Evolutionary conservation across 2,329 filamentous ascomycete species (phyloP).

Genomic region (Penicillium nordicum): DNA sequence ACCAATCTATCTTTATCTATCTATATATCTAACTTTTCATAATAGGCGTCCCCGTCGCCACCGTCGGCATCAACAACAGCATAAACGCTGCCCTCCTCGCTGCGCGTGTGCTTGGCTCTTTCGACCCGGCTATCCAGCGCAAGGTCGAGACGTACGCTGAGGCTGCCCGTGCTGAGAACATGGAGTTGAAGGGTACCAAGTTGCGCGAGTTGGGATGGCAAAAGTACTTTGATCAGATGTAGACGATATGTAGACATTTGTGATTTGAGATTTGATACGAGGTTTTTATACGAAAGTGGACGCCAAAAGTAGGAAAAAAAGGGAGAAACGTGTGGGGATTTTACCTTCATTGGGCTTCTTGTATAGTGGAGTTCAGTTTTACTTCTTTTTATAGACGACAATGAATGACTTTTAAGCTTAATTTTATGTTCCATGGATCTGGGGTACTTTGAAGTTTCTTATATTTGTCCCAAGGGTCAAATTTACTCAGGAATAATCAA

Average conservation of each 20-base stretch:
- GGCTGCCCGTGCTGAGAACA: slow-evolving; percentile 41
- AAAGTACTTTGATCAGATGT: slow-evolving; percentile 46
- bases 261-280: neutral
- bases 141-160: slow-evolving; percentile 45
- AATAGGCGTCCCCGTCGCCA: slow-evolving; percentile 66
- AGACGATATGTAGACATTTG: slow-evolving; percentile 9
- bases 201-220: slow-evolving; percentile 44
- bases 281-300: slow-evolving; percentile 5
- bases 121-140: slow-evolving; percentile 39
- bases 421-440: neutral
- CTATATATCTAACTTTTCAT: slow-evolving; percentile 1
- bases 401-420: slow-evolving; percentile 20
- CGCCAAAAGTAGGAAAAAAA: neutral
- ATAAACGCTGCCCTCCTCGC: slow-evolving; percentile 74
- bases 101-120: slow-evolving; percentile 61
- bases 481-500: neutral
- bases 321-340: neutral
- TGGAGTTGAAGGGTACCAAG: slow-evolving; percentile 43
- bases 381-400: slow-evolving; percentile 20
- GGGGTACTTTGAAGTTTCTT: neutral
- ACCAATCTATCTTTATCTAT: neutral
- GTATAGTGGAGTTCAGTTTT: slow-evolving; percentile 15
- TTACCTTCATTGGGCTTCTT: slow-evolving; percentile 4
- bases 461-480: neutral
- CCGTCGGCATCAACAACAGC: slow-evolving; percentile 76